Conservation (phyloP, 371 early-diverging fungal species). For the Globomyces sp. region DNA sequence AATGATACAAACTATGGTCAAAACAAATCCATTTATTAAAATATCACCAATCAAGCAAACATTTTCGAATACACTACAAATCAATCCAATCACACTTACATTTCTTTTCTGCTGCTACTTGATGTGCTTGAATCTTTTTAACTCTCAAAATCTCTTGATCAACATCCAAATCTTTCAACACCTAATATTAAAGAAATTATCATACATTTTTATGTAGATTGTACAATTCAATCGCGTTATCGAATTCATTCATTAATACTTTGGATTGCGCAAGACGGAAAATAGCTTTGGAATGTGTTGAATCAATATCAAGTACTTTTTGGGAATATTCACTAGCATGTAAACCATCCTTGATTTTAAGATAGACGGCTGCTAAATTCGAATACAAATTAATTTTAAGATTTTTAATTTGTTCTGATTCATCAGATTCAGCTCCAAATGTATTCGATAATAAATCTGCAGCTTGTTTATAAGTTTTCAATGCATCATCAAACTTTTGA, state of each 20-base stretch:
- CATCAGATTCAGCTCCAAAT: constrained; percentile 2
- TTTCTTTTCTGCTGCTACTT: constrained; percentile 12
- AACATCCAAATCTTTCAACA: constrained; percentile 11
- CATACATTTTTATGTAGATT: constrained; percentile 1
- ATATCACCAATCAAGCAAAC: constrained; percentile 5
- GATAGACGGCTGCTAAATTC: not conserved
- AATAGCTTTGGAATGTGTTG: constrained; percentile 25
- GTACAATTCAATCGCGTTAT: constrained; percentile 1
- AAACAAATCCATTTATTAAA: no score
- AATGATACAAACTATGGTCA: not conserved
- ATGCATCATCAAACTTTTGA: constrained; percentile 19
- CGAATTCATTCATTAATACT: not conserved
- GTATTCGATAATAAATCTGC: not conserved
- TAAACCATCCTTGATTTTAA: constrained; percentile 8
- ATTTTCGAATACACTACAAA: constrained; percentile 11
- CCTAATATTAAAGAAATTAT: not conserved
- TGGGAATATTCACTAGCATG: not conserved
- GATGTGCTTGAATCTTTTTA: not conserved
- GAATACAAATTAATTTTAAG: constrained; percentile 13
- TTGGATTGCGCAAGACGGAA: constrained; percentile 18
- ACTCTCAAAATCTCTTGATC: constrained; percentile 2
- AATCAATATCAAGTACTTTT: constrained; percentile 22
- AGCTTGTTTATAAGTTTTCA: constrained; percentile 21
- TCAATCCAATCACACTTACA: no score
- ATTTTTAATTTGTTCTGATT: constrained; percentile 1